A percentile compares a stretch with the other conserved stretches of the same genome.
phyloP scores from a whole-genome alignment of 306 rosid species.

The Inga oerstediana region DNA sequence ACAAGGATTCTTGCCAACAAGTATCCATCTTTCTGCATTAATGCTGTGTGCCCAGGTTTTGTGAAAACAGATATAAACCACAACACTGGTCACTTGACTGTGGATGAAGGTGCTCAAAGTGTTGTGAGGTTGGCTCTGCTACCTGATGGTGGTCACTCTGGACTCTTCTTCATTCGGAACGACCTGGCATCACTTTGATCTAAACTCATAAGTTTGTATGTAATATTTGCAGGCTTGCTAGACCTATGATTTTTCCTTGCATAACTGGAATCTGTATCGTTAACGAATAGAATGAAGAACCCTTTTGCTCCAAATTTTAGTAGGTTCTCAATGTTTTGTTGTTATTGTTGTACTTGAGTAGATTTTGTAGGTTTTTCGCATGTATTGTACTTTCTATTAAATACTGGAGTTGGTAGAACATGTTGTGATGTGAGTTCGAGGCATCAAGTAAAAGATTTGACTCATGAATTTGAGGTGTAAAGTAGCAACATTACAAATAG shows the following conservation, averaged over 20 bases:
- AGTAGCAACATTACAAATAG: neutral
- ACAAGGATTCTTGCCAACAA: neutral
- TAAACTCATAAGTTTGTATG: neutral
- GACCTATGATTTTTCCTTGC: neutral
- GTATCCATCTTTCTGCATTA: slow-evolving; percentile 16
- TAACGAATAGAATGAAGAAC: neutral
- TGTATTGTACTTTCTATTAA: too few relatives aligned
- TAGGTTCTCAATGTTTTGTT: neutral
- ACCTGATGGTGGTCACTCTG: slow-evolving; percentile 28
- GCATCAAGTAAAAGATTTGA: neutral
- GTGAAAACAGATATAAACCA: slow-evolving; percentile 46
- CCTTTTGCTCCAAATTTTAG: neutral
- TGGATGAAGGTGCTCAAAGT: slow-evolving; percentile 60
- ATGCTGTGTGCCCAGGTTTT: slow-evolving; percentile 52
- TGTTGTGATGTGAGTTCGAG: neutral
- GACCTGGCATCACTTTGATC: slow-evolving; percentile 37
- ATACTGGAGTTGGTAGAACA: too few relatives aligned
- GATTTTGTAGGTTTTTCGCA: neutral
- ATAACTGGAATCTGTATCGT: neutral
- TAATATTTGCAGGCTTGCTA: neutral
- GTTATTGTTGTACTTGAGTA: neutral
- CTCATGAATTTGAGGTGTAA: neutral
- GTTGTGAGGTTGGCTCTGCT: slow-evolving; percentile 53
- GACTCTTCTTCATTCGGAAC: slow-evolving; percentile 33
- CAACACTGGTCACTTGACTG: slow-evolving; percentile 45